These are phyloP conservation scores for Alternaria angustiovoidea DNA, from an alignment of 2,329 filamentous ascomycete genomes.

Conservation along the genomic window DNA sequence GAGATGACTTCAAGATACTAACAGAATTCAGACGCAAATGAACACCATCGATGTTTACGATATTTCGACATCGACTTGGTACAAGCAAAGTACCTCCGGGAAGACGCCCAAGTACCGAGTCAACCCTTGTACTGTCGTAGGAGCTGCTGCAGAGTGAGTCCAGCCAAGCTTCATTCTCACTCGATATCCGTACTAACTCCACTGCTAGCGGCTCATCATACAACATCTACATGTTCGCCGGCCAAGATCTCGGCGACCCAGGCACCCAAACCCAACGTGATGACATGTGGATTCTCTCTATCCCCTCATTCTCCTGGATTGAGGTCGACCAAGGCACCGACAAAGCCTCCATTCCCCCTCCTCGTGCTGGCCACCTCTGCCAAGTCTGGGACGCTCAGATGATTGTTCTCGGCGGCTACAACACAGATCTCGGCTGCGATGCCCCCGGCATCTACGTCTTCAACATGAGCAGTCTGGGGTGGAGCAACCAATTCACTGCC, in stretches of 20 bases:
- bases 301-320: conserved; percentile 84
- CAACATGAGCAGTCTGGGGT: conserved; percentile 73
- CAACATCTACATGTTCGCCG: conserved; percentile 80
- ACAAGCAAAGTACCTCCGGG: conserved; percentile 72
- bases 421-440: conserved; percentile 69
- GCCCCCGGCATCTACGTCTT: conserved; percentile 77
- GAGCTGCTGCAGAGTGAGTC: conserved; percentile 68
- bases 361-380: conserved; percentile 77
- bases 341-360: conserved; percentile 58
- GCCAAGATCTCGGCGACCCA: conserved; percentile 74
- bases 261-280: conserved; percentile 68
- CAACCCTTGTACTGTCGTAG: conserved; percentile 77
- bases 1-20: conserved; percentile 6
- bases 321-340: conserved; percentile 61
- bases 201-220: conserved; percentile 70
- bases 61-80: conserved; percentile 74
- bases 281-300: conserved; percentile 80
- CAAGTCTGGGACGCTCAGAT: conserved; percentile 83
- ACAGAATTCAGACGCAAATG: conserved; percentile 64
- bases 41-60: conserved; percentile 84
- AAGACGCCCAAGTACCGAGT: conserved; percentile 66
- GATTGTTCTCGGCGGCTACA: conserved; percentile 77
- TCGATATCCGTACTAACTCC: conserved; percentile 13
- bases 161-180: too few relatives aligned
- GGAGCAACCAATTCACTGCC: conserved; percentile 76